Conservation (phyloP, 2,329 filamentous ascomycete species). For the Botrytis paeoniae region DNA sequence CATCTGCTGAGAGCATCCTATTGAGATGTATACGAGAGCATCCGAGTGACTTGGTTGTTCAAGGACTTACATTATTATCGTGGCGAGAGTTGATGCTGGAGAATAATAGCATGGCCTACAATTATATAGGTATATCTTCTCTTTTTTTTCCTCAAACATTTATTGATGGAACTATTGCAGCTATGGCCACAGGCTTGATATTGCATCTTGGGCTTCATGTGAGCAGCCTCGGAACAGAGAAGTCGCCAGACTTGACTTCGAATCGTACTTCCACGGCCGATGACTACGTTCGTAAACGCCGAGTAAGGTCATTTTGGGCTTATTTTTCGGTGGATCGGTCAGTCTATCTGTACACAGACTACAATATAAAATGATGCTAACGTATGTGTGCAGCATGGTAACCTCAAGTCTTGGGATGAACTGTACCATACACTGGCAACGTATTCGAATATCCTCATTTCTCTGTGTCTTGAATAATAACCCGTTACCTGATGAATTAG, state of each 20-base stretch:
- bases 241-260: background rate
- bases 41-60: constrained; percentile 3
- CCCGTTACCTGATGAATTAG: constrained; percentile 20
- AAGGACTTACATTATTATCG: constrained; percentile 4
- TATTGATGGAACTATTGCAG: background rate
- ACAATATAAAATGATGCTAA: background rate
- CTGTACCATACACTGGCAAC: constrained; percentile 27
- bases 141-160: background rate
- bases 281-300: constrained; percentile 6
- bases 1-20: background rate
- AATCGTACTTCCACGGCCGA: background rate
- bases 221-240: background rate
- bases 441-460: constrained; percentile 20
- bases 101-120: constrained; percentile 8
- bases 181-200: constrained; percentile 3
- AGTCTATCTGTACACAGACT: background rate
- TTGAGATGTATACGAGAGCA: background rate
- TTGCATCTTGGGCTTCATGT: constrained; percentile 4
- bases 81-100: constrained; percentile 11
- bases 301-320: constrained; percentile 24
- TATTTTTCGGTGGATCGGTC: constrained; percentile 27
- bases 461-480: background rate
- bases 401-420: constrained; percentile 26
- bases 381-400: constrained; percentile 14
- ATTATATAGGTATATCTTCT: background rate